Conservation (phyloP, 345 rosid species). For the Aquilaria sinensis region DNA sequence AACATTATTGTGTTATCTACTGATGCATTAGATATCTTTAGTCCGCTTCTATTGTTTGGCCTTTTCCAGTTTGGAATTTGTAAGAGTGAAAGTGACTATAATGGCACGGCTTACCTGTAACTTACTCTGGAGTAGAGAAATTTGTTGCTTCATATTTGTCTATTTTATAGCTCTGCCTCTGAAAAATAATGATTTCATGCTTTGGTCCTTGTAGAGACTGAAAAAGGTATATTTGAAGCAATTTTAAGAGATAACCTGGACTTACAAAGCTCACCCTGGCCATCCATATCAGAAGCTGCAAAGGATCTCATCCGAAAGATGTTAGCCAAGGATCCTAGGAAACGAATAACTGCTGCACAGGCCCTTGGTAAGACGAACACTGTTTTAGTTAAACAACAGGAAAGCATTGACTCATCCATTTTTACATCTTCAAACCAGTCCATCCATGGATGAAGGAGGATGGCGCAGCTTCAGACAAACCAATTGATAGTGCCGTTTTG, state of each 20-base stretch:
- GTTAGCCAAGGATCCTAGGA: conserved; percentile 64
- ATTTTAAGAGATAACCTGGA: conserved; percentile 52
- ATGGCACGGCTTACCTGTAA: background rate
- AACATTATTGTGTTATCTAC: too few species aligned
- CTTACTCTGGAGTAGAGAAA: background rate
- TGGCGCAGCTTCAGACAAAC: conserved; percentile 54
- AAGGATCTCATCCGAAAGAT: conserved; percentile 72
- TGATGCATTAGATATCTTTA: too few species aligned
- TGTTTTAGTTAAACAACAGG: background rate
- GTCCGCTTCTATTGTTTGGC: too few species aligned
- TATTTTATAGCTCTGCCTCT: background rate
- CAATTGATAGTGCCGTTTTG: conserved; percentile 75
- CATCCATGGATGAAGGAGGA: conserved; percentile 81
- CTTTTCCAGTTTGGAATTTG: too few species aligned
- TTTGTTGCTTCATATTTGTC: background rate
- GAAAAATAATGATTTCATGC: background rate
- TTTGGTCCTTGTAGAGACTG: conserved; percentile 46
- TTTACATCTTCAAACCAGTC: conserved; percentile 30
- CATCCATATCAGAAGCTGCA: conserved; percentile 58
- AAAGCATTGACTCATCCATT: conserved; percentile 1
- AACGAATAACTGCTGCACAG: conserved; percentile 61
- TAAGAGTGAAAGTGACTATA: background rate
- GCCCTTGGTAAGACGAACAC: conserved; percentile 57
- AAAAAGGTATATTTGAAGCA: conserved; percentile 54
- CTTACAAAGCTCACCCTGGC: conserved; percentile 70